Base-by-base conservation (phyloP, 768 basidiomycete genomes). In the Tylopilus rubrobrunneus region DNA sequence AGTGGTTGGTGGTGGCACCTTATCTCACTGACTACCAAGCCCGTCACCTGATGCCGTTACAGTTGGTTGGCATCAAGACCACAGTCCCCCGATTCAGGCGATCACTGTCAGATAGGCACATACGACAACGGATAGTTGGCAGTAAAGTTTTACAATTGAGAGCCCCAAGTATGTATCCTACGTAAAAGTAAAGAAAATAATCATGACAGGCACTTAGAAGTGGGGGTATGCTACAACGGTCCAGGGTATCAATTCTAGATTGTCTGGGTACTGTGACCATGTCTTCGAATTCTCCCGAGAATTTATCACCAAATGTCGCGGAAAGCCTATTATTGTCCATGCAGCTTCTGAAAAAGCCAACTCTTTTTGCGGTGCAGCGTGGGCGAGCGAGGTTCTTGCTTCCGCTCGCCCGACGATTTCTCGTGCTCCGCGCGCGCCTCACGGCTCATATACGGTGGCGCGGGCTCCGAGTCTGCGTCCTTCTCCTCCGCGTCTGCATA, bases 401-500 rank as follows among this genome's bases (percentile, higher is more conserved):
- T 7, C 39, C 19, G 40, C 8, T 23, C 40, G 2, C 4, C 28
- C 21, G 28, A 51, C 44, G 45, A 49, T 52, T 68, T 65, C 14
- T 62, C 52, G 2, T 60, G 59, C 12, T 55, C 51, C 11, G 40
- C 42, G 17, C 9, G 17, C 6, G 37, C 37, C 1, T 11, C 40
- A 21, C 21, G 9, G 21, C 40, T 39, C 9, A 7, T 67, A 54
- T 81, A 82, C 7, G 66, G 67, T 6, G 80, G 81, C 11, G 73
- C 77, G 10, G 67, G 58, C 5, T 62, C 63, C 10, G 14, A 29
- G 4, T 47, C 50, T 33, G 31, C 10, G 10, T 31, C 7, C 31
- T 41, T 7, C 19, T 64, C 64, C 7, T 57, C 45, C 5, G 48
- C 47, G 5, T 66, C 63, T 2, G 61, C 63, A 25, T 48, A 60